Conservation (phyloP, 2,329 filamentous ascomycete genomes). For the Colletotrichum acutatum region DNA sequence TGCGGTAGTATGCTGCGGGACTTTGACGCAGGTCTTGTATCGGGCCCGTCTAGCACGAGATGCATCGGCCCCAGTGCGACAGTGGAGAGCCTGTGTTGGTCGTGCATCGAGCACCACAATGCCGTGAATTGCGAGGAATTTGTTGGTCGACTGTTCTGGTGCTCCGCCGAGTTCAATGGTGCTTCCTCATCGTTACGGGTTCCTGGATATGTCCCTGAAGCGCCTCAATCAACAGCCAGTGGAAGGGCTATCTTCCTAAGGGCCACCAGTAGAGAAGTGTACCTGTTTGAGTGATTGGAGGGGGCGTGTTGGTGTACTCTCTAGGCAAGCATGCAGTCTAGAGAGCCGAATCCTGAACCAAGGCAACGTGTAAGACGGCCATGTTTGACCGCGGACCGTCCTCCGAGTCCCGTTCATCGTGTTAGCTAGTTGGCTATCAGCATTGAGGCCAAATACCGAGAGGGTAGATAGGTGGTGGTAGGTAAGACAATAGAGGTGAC, state of each 20-base stretch:
- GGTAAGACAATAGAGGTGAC: not conserved
- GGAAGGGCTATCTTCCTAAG: not conserved
- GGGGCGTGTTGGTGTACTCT: not conserved
- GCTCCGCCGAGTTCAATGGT: not conserved
- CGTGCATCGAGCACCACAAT: conserved; percentile 24
- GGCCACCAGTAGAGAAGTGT: not conserved
- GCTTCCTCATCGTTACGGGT: not conserved
- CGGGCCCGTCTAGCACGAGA: conserved; percentile 27
- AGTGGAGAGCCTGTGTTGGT: conserved; percentile 26
- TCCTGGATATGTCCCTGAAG: conserved; percentile 14
- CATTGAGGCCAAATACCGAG: not conserved
- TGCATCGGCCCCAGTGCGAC: conserved; percentile 5
- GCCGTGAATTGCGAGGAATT: conserved; percentile 9
- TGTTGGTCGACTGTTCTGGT: not conserved
- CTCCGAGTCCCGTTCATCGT: not conserved
- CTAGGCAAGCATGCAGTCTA: not conserved
- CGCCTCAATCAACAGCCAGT: conserved; percentile 2
- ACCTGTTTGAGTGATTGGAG: not conserved
- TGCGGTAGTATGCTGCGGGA: conserved; percentile 7
- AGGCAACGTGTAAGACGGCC: not conserved
- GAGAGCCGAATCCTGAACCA: not conserved
- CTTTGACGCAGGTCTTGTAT: conserved; percentile 29
- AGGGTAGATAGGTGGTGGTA: not conserved
- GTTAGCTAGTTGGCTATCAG: too few species aligned
- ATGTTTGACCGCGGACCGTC: not conserved